Evolutionary conservation across 148 eudicot genomes (phyloP).

Genomic region (Chenopodium berlandieri): DNA sequence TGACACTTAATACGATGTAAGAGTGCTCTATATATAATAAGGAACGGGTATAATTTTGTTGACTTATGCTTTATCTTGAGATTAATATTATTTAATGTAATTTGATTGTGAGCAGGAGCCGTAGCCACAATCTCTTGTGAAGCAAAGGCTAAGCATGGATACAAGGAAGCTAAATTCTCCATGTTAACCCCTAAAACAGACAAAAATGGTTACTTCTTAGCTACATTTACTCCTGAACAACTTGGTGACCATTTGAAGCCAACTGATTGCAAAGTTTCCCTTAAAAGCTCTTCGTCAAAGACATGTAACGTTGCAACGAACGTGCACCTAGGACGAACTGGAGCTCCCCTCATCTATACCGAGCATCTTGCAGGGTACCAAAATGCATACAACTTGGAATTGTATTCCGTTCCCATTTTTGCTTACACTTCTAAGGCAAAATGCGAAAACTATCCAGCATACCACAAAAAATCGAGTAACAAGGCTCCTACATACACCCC

Average conservation of each 20-base stretch:
- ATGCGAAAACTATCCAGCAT: slow-evolving; percentile 16
- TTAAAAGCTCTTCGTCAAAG: slow-evolving; percentile 29
- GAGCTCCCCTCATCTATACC: slow-evolving; percentile 14
- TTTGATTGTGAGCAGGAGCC: slow-evolving; percentile 16
- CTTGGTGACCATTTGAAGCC: slow-evolving; percentile 28
- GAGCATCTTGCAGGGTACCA: background rate
- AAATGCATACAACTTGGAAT: slow-evolving; percentile 12
- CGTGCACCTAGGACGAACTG: background rate
- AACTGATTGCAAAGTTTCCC: slow-evolving; percentile 25
- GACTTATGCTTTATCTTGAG: too few species aligned
- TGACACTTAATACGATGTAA: too few species aligned
- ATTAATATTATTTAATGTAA: background rate
- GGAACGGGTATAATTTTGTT: too few species aligned
- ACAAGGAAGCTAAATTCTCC: slow-evolving; percentile 20
- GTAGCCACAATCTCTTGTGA: slow-evolving; percentile 25
- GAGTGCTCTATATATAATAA: too few species aligned
- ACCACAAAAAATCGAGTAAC: background rate
- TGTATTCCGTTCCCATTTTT: slow-evolving; percentile 22
- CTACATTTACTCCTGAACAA: slow-evolving; percentile 32
- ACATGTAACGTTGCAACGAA: slow-evolving; percentile 27
- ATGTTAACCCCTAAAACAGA: slow-evolving; percentile 28
- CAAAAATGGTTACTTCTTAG: slow-evolving; percentile 33
- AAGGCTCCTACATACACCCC: slow-evolving; percentile 2
- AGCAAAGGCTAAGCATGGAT: slow-evolving; percentile 13
- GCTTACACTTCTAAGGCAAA: slow-evolving; percentile 7